Base-by-base conservation (phyloP, 1,284 basidiomycete species). In the Austropuccinia psidii region DNA sequence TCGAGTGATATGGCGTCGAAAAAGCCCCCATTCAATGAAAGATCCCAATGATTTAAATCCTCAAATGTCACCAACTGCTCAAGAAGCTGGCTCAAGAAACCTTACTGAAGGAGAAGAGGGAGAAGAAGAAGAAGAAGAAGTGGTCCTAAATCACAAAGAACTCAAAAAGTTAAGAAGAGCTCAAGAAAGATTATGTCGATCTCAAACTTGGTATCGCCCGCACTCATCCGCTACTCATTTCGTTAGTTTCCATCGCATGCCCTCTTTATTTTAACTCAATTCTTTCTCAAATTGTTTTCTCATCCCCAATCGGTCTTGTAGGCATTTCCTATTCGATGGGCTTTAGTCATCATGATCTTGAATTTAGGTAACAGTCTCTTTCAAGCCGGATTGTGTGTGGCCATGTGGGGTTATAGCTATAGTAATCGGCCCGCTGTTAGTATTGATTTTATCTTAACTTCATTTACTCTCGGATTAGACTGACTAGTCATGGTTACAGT, bases 371-470 rank as follows among this genome's bases (percentile, higher is more conserved):
- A 75, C 37, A 73, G 69, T 13, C 15, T 75, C 37, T 75, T 75
- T 27, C 74, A 75, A 54, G 67, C 68, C 43, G 57, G 60, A 8
- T 35, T 75, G 31, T 75, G 74, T 39, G 57, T 43, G 24, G 50
- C 60, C 31, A 75, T 75, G 74, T 75, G 74, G 74, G 67, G 74
- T 15, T 57, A 73, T 19, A 62, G 57, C 6, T 65, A 70, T 57
- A 43, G 41, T 55, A 27, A 43, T 24, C 27, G 58, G 43, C 69
- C 69, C 2, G 69, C 69, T 37, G 69, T 73, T n/a, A 24, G 69
- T 57, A 37, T 27, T 47, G 15, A 37, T 2, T 37, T 0, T 58
- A 15, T 6, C 19, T 8, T 21, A 7, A 11, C 24, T 19, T 52
- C 50, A 52, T 9, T 57, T 13, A n/a, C n/a, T 33, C 3, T 24